A percentile compares a stretch with the other conserved stretches of the same genome.
These are phyloP conservation scores for Mortierella sp. DNA, from an alignment of 371 early-diverging fungal species.

Conservation along the genomic window DNA sequence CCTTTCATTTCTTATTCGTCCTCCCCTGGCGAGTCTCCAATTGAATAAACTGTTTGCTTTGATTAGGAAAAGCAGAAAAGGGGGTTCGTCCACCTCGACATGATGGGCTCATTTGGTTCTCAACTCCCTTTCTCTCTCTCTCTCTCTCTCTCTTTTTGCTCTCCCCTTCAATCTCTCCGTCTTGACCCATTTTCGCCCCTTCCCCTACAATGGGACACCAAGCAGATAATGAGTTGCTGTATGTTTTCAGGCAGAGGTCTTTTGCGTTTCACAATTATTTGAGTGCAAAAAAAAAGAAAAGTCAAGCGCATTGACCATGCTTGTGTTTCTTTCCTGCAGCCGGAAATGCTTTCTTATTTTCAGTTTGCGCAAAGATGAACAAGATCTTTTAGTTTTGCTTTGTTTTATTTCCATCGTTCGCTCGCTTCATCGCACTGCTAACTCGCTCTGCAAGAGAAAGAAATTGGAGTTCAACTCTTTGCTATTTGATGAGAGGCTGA, in stretches of 20 bases:
- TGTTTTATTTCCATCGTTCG: not conserved
- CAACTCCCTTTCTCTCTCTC: not conserved
- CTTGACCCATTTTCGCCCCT: not conserved
- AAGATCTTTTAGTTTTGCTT: too few species aligned
- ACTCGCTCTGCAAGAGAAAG: too few species aligned
- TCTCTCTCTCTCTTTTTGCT: not conserved
- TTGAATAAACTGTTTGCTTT: too few species aligned
- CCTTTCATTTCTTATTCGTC: too few species aligned
- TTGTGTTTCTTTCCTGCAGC: not conserved
- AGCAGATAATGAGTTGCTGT: not conserved
- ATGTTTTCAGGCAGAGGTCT: not conserved
- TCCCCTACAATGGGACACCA: not conserved
- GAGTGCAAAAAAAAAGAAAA: not conserved
- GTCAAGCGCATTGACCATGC: constrained; percentile 2
- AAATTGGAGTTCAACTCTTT: not conserved
- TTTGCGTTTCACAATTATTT: constrained; percentile 2
- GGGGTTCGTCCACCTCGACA: not conserved
- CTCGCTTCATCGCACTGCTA: not conserved
- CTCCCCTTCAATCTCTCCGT: not conserved
- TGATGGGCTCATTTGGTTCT: not conserved
- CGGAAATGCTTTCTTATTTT: not conserved
- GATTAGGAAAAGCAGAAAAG: not conserved
- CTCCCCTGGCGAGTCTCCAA: too few species aligned
- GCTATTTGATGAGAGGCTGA: not conserved
- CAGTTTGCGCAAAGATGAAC: not conserved